Base-by-base conservation (phyloP, 2,329 filamentous ascomycete genomes). In the Venturia asperata region DNA sequence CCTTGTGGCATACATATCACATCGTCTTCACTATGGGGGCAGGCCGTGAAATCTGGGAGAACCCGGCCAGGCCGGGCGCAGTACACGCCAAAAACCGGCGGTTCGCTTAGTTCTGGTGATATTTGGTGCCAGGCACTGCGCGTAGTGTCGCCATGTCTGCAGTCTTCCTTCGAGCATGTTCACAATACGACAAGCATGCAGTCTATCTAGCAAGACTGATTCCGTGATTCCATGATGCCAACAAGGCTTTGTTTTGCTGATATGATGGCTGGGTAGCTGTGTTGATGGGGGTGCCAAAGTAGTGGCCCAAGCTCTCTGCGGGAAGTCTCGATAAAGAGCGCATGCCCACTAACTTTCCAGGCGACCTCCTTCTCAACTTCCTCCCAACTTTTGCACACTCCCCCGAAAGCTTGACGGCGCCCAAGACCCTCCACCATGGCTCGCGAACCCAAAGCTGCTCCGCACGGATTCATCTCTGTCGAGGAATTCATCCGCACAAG, bases 401-500 rank as follows among this genome's bases (percentile, higher is more conserved):
- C 21, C 47, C 47, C 13, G 7, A 47, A 47, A 47, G 5, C 45
- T 24, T 9, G 30, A 34, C 30, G 3, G 30, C 30, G 30, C 30
- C 47, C 21, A 27, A 52, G 21, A 27, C 7, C 47, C 15, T 11
- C 47, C 6, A 52, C 9, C 9, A 52, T 52, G 47, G 47, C 47
- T 27, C 47, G 47, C 21, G 47, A 52, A 52, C 47, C 47, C 21
- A 52, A 52, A 52, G 21, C 47, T 52, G 47, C 21, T 27, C 47
- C 47, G 30, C 56, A 39, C 21, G 60, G 42, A 61, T 61, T 43
- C 21, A 61, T 61, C 5, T 61, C 60, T 17, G n/a, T 42, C 60
- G 87, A 91, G 66, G 88, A 90, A 75, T 93, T 93, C 75, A 83
- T 90, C 67, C 83, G 87, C 73, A 91, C 92, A 61, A 85, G 91